Conservation (phyloP, 2,329 filamentous ascomycete genomes). For the Cladophialophora yegresii region DNA sequence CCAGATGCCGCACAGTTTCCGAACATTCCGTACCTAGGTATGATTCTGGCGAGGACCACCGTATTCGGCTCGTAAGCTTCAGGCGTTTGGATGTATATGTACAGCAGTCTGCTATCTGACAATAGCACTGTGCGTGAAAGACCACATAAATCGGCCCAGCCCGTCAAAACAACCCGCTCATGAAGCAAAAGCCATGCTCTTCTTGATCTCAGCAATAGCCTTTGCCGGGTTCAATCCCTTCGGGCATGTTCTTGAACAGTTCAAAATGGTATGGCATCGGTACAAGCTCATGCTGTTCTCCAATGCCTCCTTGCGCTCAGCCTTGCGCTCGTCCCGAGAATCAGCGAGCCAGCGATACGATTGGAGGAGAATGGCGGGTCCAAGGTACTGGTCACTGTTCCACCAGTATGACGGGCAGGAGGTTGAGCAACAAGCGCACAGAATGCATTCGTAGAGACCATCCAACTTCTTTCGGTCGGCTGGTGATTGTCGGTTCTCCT, state of each 20-base stretch:
- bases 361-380: constrained; percentile 91
- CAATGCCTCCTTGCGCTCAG: constrained; percentile 82
- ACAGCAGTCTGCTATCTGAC: constrained; percentile 15
- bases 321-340: constrained; percentile 86
- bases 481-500: constrained; percentile 87
- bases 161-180: background rate
- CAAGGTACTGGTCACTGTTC: constrained; percentile 98
- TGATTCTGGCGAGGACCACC: background rate
- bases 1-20: background rate
- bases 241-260: constrained; percentile 96
- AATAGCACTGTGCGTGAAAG: background rate
- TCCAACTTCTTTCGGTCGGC: constrained; percentile 95
- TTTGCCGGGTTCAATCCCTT: constrained; percentile 96
- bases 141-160: background rate
- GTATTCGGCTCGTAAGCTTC: constrained; percentile 1
- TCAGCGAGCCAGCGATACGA: constrained; percentile 97
- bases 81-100: constrained; percentile 15
- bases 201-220: constrained; percentile 98
- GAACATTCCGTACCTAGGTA: background rate
- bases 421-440: constrained; percentile 98
- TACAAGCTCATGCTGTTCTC: constrained; percentile 99
- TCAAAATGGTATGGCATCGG: constrained; percentile 98
- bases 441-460: constrained; percentile 97
- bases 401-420: constrained; percentile 99
- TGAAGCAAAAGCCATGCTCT: constrained; percentile 69